Percentiles rank a stretch among this genome's conserved stretches.
Conservation (phyloP, 2,329 filamentous ascomycete species). For the Epichloe bromicola region DNA sequence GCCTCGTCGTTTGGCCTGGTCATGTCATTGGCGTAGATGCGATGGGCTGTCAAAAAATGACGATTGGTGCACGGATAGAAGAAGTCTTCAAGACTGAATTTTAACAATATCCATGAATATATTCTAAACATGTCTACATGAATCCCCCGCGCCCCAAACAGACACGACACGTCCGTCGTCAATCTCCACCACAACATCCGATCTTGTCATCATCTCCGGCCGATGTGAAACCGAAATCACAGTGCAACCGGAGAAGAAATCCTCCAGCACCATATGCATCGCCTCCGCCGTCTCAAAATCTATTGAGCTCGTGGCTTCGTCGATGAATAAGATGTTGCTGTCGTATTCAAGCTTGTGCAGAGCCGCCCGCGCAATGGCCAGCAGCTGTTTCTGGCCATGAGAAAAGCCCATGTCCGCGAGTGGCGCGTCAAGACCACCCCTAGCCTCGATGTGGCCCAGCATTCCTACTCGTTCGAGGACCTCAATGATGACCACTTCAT, state of each 20-base stretch:
- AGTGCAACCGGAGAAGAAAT: neutral
- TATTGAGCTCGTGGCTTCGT: neutral
- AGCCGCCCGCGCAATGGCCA: conserved; percentile 8
- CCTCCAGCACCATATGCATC: neutral
- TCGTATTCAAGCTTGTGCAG: conserved; percentile 1
- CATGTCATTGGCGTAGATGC: too few species aligned
- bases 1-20: too few species aligned
- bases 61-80: too few species aligned
- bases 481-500: neutral
- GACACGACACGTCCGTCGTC: neutral
- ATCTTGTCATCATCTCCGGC: neutral
- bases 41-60: too few species aligned
- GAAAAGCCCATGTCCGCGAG: conserved; percentile 7
- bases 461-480: conserved; percentile 8
- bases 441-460: conserved; percentile 1
- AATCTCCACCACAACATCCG: neutral
- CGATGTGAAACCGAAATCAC: neutral
- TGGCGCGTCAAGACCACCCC: conserved; percentile 6
- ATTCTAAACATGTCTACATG: too few species aligned
- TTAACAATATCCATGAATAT: too few species aligned
- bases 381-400: conserved; percentile 9
- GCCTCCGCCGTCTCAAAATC: neutral
- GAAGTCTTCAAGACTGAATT: too few species aligned
- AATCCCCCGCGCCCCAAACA: neutral
- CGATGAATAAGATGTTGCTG: neutral